Percentiles rank a stretch among this genome's conserved stretches.
These are phyloP conservation scores for Krasilnikovozyma curviuscula DNA, from an alignment of 768 basidiomycete genomes.

Conservation along the genomic window DNA sequence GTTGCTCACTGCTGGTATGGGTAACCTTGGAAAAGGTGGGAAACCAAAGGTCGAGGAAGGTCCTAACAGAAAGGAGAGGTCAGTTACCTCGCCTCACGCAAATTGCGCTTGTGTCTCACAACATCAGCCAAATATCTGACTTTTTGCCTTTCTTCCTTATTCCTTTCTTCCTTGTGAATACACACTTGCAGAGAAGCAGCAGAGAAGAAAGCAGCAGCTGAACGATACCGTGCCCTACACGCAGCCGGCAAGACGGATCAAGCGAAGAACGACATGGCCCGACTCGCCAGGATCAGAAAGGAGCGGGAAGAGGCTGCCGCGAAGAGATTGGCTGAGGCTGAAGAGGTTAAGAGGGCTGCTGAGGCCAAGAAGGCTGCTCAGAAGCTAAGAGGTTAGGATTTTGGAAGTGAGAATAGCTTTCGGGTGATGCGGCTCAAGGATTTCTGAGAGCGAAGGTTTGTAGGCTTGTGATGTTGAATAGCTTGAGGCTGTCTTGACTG, in stretches of 20 bases:
- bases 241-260: constrained; percentile 65
- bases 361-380: constrained; percentile 10
- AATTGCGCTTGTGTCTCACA: background rate
- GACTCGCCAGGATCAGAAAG: constrained; percentile 64
- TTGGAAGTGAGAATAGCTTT: too few species aligned
- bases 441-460: too few species aligned
- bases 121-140: constrained; percentile 38
- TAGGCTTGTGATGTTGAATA: too few species aligned
- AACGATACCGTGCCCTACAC: constrained; percentile 69
- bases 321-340: constrained; percentile 70
- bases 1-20: constrained; percentile 36
- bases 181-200: constrained; percentile 50
- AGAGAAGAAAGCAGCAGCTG: constrained; percentile 76
- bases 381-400: constrained; percentile 6
- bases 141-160: constrained; percentile 7
- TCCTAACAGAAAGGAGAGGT: constrained; percentile 24
- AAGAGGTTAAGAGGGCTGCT: constrained; percentile 21
- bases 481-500: too few species aligned
- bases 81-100: constrained; percentile 8
- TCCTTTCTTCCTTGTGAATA: background rate
- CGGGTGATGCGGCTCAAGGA: too few species aligned
- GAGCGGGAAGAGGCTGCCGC: constrained; percentile 76
- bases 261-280: constrained; percentile 69
- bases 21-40: background rate
- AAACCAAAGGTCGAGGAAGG: constrained; percentile 9